These are phyloP conservation scores for Thinopyrum elongatum DNA, from an alignment of 176 grass and related monocot species.

Conservation along the genomic window DNA sequence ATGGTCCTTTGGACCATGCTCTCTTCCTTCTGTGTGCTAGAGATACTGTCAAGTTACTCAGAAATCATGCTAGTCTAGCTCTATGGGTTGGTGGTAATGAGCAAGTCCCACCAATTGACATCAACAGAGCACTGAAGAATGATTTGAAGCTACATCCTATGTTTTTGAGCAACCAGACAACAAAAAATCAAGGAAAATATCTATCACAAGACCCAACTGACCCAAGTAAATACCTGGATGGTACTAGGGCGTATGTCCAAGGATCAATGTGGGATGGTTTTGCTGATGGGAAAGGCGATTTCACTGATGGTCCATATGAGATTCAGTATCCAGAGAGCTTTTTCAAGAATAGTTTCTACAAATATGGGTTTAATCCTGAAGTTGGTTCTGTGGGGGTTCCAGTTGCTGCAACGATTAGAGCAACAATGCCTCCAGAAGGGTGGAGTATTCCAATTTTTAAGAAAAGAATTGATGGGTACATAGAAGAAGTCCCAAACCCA, in stretches of 20 bases:
- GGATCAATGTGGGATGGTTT: slow-evolving; percentile 99
- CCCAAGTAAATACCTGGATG: slow-evolving; percentile 90
- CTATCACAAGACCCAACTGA: slow-evolving; percentile 46
- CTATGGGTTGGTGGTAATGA: slow-evolving; percentile 99
- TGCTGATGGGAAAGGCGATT: slow-evolving; percentile 77
- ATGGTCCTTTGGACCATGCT: slow-evolving; percentile 88
- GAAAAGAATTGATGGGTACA: slow-evolving; percentile 61
- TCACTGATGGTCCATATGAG: slow-evolving; percentile 91
- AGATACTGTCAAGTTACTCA: slow-evolving; percentile 90
- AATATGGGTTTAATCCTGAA: slow-evolving; percentile 94
- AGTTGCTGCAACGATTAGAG: slow-evolving; percentile 86
- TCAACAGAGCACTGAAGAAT: slow-evolving; percentile 71
- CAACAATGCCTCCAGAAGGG: slow-evolving; percentile 92
- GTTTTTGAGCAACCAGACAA: slow-evolving; percentile 36
- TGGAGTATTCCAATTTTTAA: slow-evolving; percentile 84
- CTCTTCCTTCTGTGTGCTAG: slow-evolving; percentile 93
- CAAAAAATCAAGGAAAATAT: slow-evolving; percentile 19
- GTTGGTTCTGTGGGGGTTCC: slow-evolving; percentile 89
- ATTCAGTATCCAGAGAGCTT: slow-evolving; percentile 94
- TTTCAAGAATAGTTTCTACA: slow-evolving; percentile 81
- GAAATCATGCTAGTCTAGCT: slow-evolving; percentile 90
- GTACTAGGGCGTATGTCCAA: slow-evolving; percentile 82
- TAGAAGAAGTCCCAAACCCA: slow-evolving; percentile 81
- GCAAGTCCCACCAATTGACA: slow-evolving; percentile 83
- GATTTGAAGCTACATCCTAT: slow-evolving; percentile 77